Base-by-base conservation (phyloP, 768 basidiomycete species). In the Panellus pusillus region DNA sequence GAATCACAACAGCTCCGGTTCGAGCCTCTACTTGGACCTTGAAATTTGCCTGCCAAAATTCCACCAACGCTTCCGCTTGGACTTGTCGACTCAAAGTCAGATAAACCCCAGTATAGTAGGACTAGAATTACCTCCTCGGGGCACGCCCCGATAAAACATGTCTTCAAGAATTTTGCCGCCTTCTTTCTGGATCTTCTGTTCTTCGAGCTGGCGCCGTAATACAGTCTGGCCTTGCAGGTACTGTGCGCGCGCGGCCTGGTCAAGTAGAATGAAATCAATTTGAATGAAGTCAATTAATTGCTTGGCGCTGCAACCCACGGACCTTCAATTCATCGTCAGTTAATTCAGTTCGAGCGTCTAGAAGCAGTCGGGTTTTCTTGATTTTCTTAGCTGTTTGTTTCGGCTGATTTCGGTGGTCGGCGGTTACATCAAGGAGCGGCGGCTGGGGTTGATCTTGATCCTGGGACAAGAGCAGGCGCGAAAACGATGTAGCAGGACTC, bases 301-400 rank as follows among this genome's bases (percentile, higher is more conserved):
- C 24, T 24, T 66, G 24, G 24, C 24, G 24, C 24, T 24, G 24
- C 24, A 3, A 24, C 24, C 55, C 52, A 83, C 46, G 39, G 19
- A 52, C 91, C 74, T 86, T 87, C 40, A 93, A 73, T 69, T 93
- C 89, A 4, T 89, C 86, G 54, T 92, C 89, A 5, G 90, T 89
- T 35, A 93, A 70, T 65, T 93, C 91, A 6, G 84, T 93, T 55
- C 89, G 78, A 5, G 77, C 70, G 66, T 93, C 91, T 7, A 93
- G 67, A 4, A 89, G 70, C 38, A 85, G 65, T 41, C 84, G 76
- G 9, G 79, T 87, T 50, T 74, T 67, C 64, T 81, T 88, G 48
- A 60, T 44, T 55, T 71, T 72, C 62, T 66, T 71, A 29, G 36
- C 20, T 45, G 52, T 43, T 31, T 27, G 27, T 37, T 64, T 65